Evolutionary conservation across 345 rosid genomes (phyloP), one percentile per base, ranked within the genome.

Genomic region (Raphanus sativus): DNA sequence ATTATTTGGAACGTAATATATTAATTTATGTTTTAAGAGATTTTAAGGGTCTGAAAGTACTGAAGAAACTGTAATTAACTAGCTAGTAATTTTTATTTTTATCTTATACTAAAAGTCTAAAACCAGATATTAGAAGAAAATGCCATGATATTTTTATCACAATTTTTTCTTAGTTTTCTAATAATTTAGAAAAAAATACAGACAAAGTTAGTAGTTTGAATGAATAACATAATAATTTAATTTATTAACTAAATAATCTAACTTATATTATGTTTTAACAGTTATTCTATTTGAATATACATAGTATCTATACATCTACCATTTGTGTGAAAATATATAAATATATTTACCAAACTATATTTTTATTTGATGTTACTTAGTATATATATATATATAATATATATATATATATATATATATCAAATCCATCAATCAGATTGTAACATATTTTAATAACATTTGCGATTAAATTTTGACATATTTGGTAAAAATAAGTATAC

Each of bases 1-100:
- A 34, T 76, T 2, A 69, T 34, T 69, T 69, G 69, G 42, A 62
- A 69, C 10, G 54, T 61, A 33, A 67, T 15, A 67, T 8, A 45
- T 45, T 24, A 60, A 30, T 75, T 67, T 59, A 59, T 75, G 73
- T 26, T n/a, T 59, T 60, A 33, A 17, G 16, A 58, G 21, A 62
- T 28, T 32, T 67, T 45, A 9, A 33, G 34, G 61, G 5, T 60
- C 50, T 48, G n/a, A 32, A 26, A 61, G 61, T 72, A 62, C 42
- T 69, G 52, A 21, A 9, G 29, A 64, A 5, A 17, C 63, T 59
- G 63, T 26, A 10, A 3, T 40, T 10, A 40, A 59, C n/a, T 59
- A 56, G 62, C 28, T 17, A 21, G 12, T 17, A 9, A 3, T 8
- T 55, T 55, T 3, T 55, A 21, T 55, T 54, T 21, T 21, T 56